Evolutionary conservation across 2,329 filamentous ascomycete species (phyloP).

Genomic region (Triangularia setosa): DNA sequence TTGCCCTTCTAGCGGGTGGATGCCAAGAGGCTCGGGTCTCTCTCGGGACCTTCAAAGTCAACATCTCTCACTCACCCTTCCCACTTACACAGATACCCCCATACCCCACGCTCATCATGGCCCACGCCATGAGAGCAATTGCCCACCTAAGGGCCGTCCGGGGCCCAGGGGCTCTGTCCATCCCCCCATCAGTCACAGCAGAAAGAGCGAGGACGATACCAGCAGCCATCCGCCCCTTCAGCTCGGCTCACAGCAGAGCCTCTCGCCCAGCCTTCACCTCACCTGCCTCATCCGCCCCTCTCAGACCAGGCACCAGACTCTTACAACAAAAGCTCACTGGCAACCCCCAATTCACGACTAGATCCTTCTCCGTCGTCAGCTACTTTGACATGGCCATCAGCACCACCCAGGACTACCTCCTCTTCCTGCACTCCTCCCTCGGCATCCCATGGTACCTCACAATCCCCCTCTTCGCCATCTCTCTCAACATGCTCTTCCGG

Average conservation of each 20-base stretch:
- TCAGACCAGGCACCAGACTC: neutral
- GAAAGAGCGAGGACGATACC: neutral
- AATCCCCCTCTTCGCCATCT: constrained; percentile 50
- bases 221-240: neutral
- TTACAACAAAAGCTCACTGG: neutral
- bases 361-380: constrained; percentile 33
- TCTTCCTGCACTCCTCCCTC: constrained; percentile 39
- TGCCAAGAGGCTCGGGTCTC: neutral
- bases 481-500: constrained; percentile 42
- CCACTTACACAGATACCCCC: neutral
- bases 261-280: neutral
- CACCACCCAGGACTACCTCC: constrained; percentile 41
- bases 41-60: neutral
- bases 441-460: constrained; percentile 51
- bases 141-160: neutral
- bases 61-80: neutral
- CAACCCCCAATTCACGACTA: neutral
- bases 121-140: constrained; percentile 1
- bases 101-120: constrained; percentile 4
- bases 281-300: neutral
- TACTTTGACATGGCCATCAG: constrained; percentile 33
- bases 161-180: neutral
- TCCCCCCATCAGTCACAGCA: neutral
- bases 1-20: neutral
- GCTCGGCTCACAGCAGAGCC: neutral